Base-by-base conservation (phyloP, 169 alveolate genomes). In the Plasmodium vinckei region DNA sequence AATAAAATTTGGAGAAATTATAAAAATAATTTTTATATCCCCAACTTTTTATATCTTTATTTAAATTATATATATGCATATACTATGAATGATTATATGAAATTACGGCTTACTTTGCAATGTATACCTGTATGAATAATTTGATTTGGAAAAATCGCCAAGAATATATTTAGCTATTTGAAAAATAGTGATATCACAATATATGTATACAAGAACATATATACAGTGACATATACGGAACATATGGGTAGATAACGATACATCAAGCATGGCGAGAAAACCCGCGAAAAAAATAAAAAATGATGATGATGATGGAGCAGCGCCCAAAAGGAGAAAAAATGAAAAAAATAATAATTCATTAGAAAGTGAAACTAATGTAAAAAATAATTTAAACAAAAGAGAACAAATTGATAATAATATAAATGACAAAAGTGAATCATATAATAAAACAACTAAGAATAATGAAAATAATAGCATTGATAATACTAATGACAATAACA, bases 231-330 rank as follows among this genome's bases (percentile, higher is more conserved):
- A 51, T 3, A 51, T 13, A 15, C 6, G 19, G 19, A 51, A 7
- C 19, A 51, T 12, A 51, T 51, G 59, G 17, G 10, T 12, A 12
- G 23, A 51, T 15, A 51, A 51, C n/a, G 17, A 15, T 0, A 15
- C 59, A 15, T 51, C 17, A 68, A 68, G 12, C 42, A 68, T 68
- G 77, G 27, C 21, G 13, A 68, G 27, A 51, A 68, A 68, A 49
- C n/a, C 47, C 6, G 19, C 19, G 7, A 68, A 68, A 17, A 49
- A 68, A 21, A 17, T 51, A 46, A 13, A 68, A 68, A 68, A 25
- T 68, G 77, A 49, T 10, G 42, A 65, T n/a, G 46, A 46, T 10
- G 60, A 44, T 21, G 46, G 19, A 17, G 42, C 25, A 23, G 10
- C 47, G 6, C 46, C 46, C 9, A 68, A 68, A 51, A 68, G 61